A percentile compares a stretch with the other conserved stretches of the same genome.
Conservation (phyloP, 345 rosid genomes). For the Pistacia atlantica region DNA sequence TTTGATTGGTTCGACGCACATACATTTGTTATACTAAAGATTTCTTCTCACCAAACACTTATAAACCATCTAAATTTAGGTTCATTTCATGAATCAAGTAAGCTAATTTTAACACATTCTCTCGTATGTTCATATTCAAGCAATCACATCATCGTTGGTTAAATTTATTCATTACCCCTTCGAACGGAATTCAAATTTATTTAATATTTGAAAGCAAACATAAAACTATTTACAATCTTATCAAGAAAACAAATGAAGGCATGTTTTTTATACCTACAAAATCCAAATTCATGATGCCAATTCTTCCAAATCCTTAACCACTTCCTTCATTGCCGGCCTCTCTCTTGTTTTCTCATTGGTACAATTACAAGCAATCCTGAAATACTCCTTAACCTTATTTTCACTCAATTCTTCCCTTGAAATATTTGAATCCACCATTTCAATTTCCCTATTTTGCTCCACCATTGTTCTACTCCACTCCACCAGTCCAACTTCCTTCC, state of each 20-base stretch:
- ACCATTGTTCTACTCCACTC: slow-evolving; percentile 57
- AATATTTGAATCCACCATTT: slow-evolving; percentile 51
- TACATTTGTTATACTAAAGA: no score
- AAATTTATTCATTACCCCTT: no score
- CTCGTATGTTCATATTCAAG: no score
- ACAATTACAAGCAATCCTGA: slow-evolving; percentile 64
- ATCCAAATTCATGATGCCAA: slow-evolving; percentile 12
- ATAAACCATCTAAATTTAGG: no score
- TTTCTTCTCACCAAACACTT: no score
- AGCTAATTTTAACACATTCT: no score
- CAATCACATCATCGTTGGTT: no score
- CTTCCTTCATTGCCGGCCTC: slow-evolving; percentile 61
- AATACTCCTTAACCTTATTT: slow-evolving; percentile 47
- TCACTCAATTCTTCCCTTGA: slow-evolving; percentile 28
- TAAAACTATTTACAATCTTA: background rate
- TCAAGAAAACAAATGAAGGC: background rate
- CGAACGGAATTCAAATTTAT: no score
- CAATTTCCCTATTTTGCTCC: slow-evolving; percentile 37
- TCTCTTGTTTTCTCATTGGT: slow-evolving; percentile 39
- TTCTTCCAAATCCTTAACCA: slow-evolving; percentile 35
- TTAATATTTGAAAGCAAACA: no score
- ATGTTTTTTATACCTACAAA: background rate
- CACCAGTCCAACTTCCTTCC: slow-evolving; percentile 46
- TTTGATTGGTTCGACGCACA: no score
- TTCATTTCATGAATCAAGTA: no score